A percentile compares a stretch with the other conserved stretches of the same genome.
Evolutionary conservation across 441 rosid genomes (phyloP).

Genomic region (Melastoma candidum): DNA sequence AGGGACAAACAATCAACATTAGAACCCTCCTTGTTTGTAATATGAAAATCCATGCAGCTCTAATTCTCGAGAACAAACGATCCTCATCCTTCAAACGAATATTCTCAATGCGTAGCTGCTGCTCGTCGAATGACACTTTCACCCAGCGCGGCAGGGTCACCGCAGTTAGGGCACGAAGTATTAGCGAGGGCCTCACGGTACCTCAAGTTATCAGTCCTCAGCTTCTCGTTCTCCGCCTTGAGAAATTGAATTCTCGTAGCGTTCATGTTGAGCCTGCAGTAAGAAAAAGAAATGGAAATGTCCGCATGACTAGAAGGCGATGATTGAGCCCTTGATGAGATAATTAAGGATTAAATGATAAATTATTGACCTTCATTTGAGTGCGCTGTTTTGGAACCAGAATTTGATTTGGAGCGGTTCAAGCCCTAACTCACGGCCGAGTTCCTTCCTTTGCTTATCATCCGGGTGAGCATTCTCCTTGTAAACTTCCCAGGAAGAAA

Average conservation of each 20-base stretch:
- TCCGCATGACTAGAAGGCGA: too few relatives aligned
- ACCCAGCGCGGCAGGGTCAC: conserved; percentile 90
- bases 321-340: neutral
- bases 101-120: conserved; percentile 81
- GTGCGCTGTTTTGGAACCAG: conserved; percentile 98
- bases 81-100: conserved; percentile 86
- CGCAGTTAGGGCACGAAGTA: conserved; percentile 88
- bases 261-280: conserved; percentile 72
- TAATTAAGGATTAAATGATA: neutral
- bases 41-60: too few relatives aligned
- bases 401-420: conserved; percentile 83
- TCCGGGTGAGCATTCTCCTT: conserved; percentile 91
- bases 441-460: conserved; percentile 80
- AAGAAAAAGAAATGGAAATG: too few relatives aligned
- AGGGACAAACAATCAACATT: too few relatives aligned
- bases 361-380: conserved; percentile 69
- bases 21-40: too few relatives aligned
- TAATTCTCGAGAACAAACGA: conserved; percentile 9
- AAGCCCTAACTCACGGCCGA: conserved; percentile 70
- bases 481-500: conserved; percentile 28
- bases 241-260: conserved; percentile 70
- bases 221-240: conserved; percentile 72
- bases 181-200: conserved; percentile 77
- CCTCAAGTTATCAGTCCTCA: conserved; percentile 69
- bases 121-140: conserved; percentile 96